phyloP scores from a whole-genome alignment of 805 yeast species.

The Clavispora fructus region DNA sequence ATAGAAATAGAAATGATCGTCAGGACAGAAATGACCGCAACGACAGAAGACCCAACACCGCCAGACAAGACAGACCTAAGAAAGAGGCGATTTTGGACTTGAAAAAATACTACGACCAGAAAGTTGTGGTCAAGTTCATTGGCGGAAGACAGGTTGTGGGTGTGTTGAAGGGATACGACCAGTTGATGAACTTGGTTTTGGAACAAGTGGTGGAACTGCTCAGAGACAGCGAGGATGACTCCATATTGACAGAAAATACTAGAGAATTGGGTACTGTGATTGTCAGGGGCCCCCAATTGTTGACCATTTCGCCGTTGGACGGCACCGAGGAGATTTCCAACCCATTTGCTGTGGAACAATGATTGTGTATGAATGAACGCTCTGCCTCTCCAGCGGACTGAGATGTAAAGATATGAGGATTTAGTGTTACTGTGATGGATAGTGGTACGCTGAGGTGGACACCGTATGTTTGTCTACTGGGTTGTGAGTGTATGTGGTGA shows the following conservation, averaged over 20 bases:
- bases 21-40: background rate
- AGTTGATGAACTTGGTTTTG: slow-evolving; percentile 71
- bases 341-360: slow-evolving; percentile 44
- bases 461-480: no score
- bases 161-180: slow-evolving; percentile 75
- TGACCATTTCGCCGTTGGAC: slow-evolving; percentile 68
- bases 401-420: no score
- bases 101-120: slow-evolving; percentile 66
- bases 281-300: slow-evolving; percentile 76
- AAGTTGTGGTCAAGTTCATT: slow-evolving; percentile 70
- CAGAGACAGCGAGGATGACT: slow-evolving; percentile 63
- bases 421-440: no score
- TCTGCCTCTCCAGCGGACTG: background rate
- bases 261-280: slow-evolving; percentile 64
- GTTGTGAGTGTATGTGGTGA: no score
- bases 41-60: slow-evolving; percentile 1
- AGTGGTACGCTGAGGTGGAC: no score
- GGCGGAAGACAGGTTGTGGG: slow-evolving; percentile 89
- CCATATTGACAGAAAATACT: slow-evolving; percentile 48
- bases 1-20: slow-evolving; percentile 6
- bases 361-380: background rate
- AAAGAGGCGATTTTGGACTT: slow-evolving; percentile 86
- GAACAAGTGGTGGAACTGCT: slow-evolving; percentile 66
- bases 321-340: slow-evolving; percentile 68
- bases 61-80: slow-evolving; percentile 62